Evolutionary conservation across 2,329 filamentous ascomycete species (phyloP).

Genomic region (Penicillium sp.): DNA sequence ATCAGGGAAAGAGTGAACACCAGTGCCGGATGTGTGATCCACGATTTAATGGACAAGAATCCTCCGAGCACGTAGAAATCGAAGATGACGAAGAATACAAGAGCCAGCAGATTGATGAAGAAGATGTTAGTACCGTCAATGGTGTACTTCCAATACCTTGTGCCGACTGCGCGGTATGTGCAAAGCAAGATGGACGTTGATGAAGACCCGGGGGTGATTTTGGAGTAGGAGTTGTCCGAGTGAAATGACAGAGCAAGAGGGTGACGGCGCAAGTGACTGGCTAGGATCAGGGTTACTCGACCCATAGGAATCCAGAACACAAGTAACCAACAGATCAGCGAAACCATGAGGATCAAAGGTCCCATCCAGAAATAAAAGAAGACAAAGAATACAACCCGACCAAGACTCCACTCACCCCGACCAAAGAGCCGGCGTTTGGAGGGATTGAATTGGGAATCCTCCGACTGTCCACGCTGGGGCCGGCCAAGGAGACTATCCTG

Average conservation of each 20-base stretch:
- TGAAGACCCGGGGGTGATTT: constrained; percentile 62
- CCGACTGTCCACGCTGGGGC: constrained; percentile 47
- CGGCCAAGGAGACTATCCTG: constrained; percentile 81
- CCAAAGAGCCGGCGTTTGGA: constrained; percentile 86
- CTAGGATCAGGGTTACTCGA: constrained; percentile 81
- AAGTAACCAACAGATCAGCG: constrained; percentile 85
- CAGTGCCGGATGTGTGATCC: constrained; percentile 75
- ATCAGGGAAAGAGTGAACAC: constrained; percentile 77
- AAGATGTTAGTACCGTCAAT: constrained; percentile 98
- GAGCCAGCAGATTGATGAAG: constrained; percentile 88
- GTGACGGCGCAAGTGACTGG: constrained; percentile 86
- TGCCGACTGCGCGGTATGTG: constrained; percentile 90
- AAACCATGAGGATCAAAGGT: constrained; percentile 78
- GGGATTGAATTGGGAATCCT: constrained; percentile 39
- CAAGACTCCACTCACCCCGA: constrained; percentile 90
- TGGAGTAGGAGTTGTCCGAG: constrained; percentile 70
- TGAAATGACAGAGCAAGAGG: constrained; percentile 91
- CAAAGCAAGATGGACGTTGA: constrained; percentile 86
- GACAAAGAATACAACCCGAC: constrained; percentile 88
- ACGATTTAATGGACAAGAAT: constrained; percentile 61
- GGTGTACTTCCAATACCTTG: constrained; percentile 99
- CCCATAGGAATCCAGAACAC: constrained; percentile 99
- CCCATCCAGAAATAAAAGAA: constrained; percentile 94
- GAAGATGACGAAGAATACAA: constrained; percentile 91
- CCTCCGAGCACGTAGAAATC: constrained; percentile 78